Evolutionary conservation across 2,329 filamentous ascomycete genomes (phyloP).

Genomic region (Exophiala calicioides): DNA sequence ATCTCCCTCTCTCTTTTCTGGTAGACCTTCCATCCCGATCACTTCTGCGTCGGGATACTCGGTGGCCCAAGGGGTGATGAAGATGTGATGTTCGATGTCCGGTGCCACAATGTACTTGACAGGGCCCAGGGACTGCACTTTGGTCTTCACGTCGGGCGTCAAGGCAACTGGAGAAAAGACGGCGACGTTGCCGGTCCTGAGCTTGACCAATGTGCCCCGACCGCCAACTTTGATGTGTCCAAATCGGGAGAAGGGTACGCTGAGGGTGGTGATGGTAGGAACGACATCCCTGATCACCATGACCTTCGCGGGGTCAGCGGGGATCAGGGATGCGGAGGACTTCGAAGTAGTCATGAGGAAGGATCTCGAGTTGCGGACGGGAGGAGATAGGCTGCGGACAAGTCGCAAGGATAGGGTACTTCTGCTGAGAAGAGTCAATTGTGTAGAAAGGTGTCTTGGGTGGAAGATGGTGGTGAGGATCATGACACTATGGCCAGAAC

Average conservation of each 20-base stretch:
- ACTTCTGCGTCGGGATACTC: conserved; percentile 78
- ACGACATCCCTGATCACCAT: conserved; percentile 89
- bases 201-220: conserved; percentile 78
- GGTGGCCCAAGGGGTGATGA: conserved; percentile 78
- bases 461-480: no score
- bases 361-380: not conserved
- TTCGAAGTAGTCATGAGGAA: conserved; percentile 54
- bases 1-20: conserved; percentile 72
- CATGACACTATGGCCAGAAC: no score
- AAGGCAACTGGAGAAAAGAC: conserved; percentile 91
- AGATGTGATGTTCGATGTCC: conserved; percentile 94
- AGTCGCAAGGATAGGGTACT: not conserved
- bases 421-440: conserved; percentile 4
- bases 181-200: conserved; percentile 74
- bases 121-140: conserved; percentile 61
- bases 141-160: conserved; percentile 69
- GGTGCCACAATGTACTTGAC: conserved; percentile 84
- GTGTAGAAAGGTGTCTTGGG: no score
- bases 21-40: conserved; percentile 78
- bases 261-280: conserved; percentile 64
- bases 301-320: conserved; percentile 71
- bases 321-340: conserved; percentile 57
- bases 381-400: not conserved
- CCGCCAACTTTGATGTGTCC: conserved; percentile 81
- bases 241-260: conserved; percentile 80